Base-by-base conservation (phyloP, 129 eudicot genomes). In the Centaurea solstitialis region DNA sequence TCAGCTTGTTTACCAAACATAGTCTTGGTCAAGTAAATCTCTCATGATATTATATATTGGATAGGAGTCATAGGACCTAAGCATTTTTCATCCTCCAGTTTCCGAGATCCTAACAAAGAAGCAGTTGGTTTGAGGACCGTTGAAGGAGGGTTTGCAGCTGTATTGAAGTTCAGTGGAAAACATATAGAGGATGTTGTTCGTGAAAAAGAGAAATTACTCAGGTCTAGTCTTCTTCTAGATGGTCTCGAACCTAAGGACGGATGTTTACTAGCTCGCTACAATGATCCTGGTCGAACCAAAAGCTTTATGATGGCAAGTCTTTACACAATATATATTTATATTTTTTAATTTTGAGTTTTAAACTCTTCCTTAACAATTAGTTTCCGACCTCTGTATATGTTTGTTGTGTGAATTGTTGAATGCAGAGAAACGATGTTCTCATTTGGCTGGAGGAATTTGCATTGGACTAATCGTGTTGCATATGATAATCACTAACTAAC, bases 281-380 rank as follows among this genome's bases (percentile, higher is more conserved):
- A 95, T 66, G 97, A 95, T 84, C 99, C 99, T 68, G 99, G 99
- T 39, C 86, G 98, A 77, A 95, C 99, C 6, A 86, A 89, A 88
- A 90, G 85, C 86, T 95, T 93, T 73, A 88, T 86, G 86, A 85
- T 91, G 99, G 99, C 93, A 89, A 71, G 80, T 5, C 10, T 12
- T 37, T 24, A 11, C 74, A 22, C n/a, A 1, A 43, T 33, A 26
- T 26, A 26, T 26, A 26, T 2, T 26, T 26, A 26, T 26, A 26
- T 26, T 26, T 26, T 26, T 26, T 26, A 26, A 26, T 2, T 26
- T 33, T 33, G 37, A 33, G 37, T 33, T 33, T 33, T 33, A 33
- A 33, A 33, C 4, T 33, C 37, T 33, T 33, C 5, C 5, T 33
- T 33, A 33, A 33, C 22, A 57, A 57, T 57, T 26, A 6, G 62